Base-by-base conservation (phyloP, 345 rosid species). In the Populus alba region DNA sequence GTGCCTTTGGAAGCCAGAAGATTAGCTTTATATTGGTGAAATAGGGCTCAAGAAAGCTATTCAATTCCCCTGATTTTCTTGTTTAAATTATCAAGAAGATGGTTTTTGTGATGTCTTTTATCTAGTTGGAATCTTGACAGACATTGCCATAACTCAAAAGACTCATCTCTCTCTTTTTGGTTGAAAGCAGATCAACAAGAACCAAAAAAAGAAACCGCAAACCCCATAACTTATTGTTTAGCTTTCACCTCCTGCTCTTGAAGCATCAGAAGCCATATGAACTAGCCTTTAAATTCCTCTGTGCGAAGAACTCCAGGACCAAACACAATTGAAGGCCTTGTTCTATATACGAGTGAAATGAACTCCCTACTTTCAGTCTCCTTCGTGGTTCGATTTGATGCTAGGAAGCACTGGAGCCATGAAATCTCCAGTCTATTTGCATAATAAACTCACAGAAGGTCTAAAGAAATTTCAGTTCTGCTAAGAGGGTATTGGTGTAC, bases 301-400 rank as follows among this genome's bases (percentile, higher is more conserved):
- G 22, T 35, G 25, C 39, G 18, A 7, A 66, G 66, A 75, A 73
- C 4, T 69, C 38, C 53, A 53, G 13, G 53, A 43, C 37, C 51
- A 38, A 31, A 31, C 25, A 63, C 43, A 75, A 67, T 69, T 65
- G 33, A 70, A 74, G 67, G 35, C n/a, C 77, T 70, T 55, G 39
- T 35, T 65, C 65, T 41, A 29, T 61, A 70, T 71, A 69, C 51
- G 78, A 74, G 73, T 41, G 79, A 74, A 38, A 87, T 85, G 83
- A 83, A 85, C 55, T 85, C 78, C 81, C 77, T 79, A 57, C 80
- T 84, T 51, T 51, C 88, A 23, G 43, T 90, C 41, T 82, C 81
- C 59, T 87, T 88, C 43, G 87, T 84, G 51, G 89, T 84, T 74
- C 87, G 91, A 88, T 86, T 86, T 71, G 29, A 65, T 18, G 57